Percentiles rank a stretch among this genome's conserved stretches.
These are phyloP conservation scores for Phytopythium kandeliae DNA, from an alignment of 352 stramenopile species.

Conservation along the genomic window DNA sequence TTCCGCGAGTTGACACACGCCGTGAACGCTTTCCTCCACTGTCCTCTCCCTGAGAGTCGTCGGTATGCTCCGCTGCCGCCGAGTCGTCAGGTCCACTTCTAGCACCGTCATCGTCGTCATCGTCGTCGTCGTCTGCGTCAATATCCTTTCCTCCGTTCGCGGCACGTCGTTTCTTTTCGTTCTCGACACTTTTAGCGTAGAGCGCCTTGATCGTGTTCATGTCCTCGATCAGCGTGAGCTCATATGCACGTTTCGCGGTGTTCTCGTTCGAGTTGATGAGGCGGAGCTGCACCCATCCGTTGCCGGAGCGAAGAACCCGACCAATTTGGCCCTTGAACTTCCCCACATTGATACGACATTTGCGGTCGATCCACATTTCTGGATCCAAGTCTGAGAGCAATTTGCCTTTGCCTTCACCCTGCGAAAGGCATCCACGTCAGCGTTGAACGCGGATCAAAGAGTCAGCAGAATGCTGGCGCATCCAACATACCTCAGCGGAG, in stretches of 20 bases:
- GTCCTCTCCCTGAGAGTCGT: slow-evolving; percentile 80
- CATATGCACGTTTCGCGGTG: slow-evolving; percentile 83
- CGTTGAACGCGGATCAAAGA: no score
- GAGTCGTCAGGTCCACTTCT: slow-evolving; percentile 52
- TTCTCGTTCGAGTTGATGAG: slow-evolving; percentile 82
- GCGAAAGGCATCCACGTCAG: no score
- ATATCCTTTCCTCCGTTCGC: slow-evolving; percentile 27
- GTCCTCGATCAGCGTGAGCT: slow-evolving; percentile 79
- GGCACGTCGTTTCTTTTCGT: slow-evolving; percentile 44
- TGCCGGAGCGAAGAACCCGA: slow-evolving; percentile 75
- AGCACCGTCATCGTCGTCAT: slow-evolving; percentile 40
- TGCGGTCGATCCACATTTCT: slow-evolving; percentile 86
- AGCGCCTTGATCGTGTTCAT: slow-evolving; percentile 78
- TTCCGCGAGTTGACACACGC: slow-evolving; percentile 66
- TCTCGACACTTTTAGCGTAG: slow-evolving; percentile 59
- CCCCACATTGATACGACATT: slow-evolving; percentile 83
- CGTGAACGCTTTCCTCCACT: slow-evolving; percentile 57
- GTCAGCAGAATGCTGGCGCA: no score
- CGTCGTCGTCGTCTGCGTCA: slow-evolving; percentile 48
- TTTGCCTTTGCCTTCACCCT: slow-evolving; percentile 28
- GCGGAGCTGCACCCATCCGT: slow-evolving; percentile 84
- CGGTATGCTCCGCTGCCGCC: slow-evolving; percentile 42
- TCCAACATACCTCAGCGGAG: no score
- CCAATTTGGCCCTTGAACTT: slow-evolving; percentile 81
- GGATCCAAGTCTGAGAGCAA: slow-evolving; percentile 76